Percentiles rank a stretch among this genome's conserved stretches.
Evolutionary conservation across 306 rosid species (phyloP).

Genomic region (Macrotyloma uniflorum): DNA sequence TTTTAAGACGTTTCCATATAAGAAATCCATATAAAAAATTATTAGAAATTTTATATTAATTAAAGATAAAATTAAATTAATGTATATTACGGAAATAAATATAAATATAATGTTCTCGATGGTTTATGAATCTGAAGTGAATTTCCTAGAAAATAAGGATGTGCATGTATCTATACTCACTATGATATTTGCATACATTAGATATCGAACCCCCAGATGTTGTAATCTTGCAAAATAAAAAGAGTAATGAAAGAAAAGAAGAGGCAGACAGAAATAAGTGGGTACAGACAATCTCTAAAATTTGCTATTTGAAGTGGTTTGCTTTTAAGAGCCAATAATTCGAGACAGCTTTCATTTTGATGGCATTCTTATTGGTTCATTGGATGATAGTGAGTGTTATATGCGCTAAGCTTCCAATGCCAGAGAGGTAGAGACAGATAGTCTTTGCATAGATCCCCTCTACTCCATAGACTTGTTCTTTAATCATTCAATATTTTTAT

Average conservation of each 20-base stretch:
- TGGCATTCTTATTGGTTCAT: neutral
- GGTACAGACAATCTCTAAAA: neutral
- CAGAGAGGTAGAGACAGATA: neutral
- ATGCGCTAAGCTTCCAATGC: neutral
- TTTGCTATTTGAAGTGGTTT: neutral
- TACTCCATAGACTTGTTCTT: neutral
- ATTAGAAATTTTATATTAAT: too few species aligned
- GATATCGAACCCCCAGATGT: neutral
- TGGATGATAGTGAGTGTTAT: neutral
- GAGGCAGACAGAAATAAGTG: slow-evolving; percentile 11
- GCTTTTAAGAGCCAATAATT: slow-evolving; percentile 18
- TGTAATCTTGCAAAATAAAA: neutral
- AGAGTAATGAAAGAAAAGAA: neutral
- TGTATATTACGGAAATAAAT: too few species aligned
- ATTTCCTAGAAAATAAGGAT: too few species aligned
- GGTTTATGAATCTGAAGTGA: too few species aligned
- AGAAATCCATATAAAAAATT: too few species aligned
- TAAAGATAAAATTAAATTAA: too few species aligned
- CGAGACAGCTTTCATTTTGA: neutral
- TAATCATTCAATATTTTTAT: too few species aligned
- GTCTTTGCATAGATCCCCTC: neutral
- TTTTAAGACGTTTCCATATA: too few species aligned
- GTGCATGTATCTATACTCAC: too few species aligned
- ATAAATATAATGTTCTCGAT: too few species aligned
- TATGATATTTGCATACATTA: neutral